Percentiles rank a stretch among this genome's conserved stretches.
Evolutionary conservation across 2,329 filamentous ascomycete genomes (phyloP).

Genomic region (Nemania bipapillata): DNA sequence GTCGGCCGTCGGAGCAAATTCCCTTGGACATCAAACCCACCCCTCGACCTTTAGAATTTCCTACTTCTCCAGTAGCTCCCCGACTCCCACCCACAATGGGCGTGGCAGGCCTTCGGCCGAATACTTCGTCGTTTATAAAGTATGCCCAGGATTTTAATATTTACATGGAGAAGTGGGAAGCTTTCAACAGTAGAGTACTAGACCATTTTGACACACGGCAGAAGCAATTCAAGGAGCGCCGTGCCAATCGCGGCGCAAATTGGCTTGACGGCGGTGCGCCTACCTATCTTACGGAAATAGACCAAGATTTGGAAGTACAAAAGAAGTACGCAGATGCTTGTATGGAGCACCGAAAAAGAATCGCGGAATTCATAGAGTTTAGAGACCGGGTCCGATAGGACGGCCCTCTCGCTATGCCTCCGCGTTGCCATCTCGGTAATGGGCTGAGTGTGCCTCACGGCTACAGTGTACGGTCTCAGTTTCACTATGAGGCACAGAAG

Average conservation of each 20-base stretch:
- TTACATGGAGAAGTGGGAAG: constrained; percentile 65
- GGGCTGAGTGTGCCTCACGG: background rate
- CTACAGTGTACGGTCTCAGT: background rate
- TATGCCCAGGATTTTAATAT: constrained; percentile 65
- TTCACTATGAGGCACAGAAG: background rate
- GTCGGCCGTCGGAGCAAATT: constrained; percentile 59
- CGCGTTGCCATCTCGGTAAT: background rate
- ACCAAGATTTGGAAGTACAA: constrained; percentile 72
- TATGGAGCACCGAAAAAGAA: constrained; percentile 67
- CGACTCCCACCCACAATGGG: constrained; percentile 58
- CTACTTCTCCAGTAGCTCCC: constrained; percentile 62
- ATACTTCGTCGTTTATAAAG: constrained; percentile 58
- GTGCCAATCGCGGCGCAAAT: constrained; percentile 56
- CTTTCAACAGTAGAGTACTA: constrained; percentile 64
- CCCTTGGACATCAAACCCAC: constrained; percentile 52
- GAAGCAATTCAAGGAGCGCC: constrained; percentile 54
- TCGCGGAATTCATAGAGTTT: constrained; percentile 67
- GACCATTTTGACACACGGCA: constrained; percentile 67
- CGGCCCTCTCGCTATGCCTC: constrained; percentile 9
- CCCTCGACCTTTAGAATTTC: constrained; percentile 58
- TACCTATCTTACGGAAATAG: constrained; percentile 69
- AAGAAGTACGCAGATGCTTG: constrained; percentile 69
- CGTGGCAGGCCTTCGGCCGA: constrained; percentile 59
- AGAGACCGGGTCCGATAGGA: constrained; percentile 57
- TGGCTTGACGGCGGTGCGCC: constrained; percentile 62